phyloP scores from a whole-genome alignment of 2,329 filamentous ascomycete species.

The Plectosphaerella plurivora region DNA sequence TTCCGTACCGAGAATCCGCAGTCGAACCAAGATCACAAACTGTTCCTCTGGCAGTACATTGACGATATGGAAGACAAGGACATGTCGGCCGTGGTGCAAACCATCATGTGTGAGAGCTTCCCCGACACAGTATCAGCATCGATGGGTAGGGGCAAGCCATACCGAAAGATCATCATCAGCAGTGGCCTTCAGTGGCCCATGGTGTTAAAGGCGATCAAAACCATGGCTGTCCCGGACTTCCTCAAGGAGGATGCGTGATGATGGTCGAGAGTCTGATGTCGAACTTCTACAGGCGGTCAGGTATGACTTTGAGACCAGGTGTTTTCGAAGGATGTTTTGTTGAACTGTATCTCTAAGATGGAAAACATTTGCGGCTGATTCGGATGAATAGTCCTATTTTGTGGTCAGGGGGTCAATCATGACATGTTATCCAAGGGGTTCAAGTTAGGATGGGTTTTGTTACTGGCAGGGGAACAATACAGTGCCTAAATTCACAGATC shows the following conservation, averaged over 20 bases:
- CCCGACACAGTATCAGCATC: not conserved
- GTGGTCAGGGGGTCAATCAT: no score
- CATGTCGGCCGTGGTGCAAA: not conserved
- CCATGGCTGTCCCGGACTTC: not conserved
- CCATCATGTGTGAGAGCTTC: not conserved
- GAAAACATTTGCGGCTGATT: no score
- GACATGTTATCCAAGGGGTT: no score
- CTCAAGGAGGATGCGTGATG: not conserved
- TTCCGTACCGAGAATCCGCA: not conserved
- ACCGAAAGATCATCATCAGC: not conserved
- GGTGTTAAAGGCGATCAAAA: not conserved
- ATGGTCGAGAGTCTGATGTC: no score
- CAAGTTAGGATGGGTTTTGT: no score
- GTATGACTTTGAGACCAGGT: no score
- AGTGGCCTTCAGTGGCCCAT: not conserved
- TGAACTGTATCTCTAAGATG: no score
- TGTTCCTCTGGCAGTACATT: constrained; percentile 1
- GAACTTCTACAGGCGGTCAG: no score
- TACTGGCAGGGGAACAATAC: no score
- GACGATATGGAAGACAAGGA: constrained; percentile 3
- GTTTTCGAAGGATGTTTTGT: no score
- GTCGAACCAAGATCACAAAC: not conserved
- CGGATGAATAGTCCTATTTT: no score
- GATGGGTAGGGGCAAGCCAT: constrained; percentile 2
- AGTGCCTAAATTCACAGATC: no score